These are phyloP conservation scores for Yamadazyma siamensis DNA, from an alignment of 1,139 yeast genomes.

Conservation along the genomic window DNA sequence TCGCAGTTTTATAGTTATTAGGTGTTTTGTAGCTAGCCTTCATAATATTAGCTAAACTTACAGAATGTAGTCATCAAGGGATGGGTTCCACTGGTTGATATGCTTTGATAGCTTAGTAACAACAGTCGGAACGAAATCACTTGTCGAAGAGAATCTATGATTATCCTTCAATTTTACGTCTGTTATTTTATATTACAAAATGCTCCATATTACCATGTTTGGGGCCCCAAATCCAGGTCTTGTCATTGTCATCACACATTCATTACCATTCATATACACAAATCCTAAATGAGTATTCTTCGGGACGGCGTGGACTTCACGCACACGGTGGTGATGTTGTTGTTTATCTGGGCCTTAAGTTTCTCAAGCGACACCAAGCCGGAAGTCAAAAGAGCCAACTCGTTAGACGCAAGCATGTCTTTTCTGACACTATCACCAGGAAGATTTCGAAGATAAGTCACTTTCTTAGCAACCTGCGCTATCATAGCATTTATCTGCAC, in stretches of 20 bases:
- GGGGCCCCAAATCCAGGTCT: conserved; percentile 14
- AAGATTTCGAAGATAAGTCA: conserved; percentile 13
- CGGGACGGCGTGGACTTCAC: conserved; percentile 1
- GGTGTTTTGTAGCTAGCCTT: no score
- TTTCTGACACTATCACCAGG: conserved; percentile 2
- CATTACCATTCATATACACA: not conserved
- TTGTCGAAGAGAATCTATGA: conserved; percentile 47
- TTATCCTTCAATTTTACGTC: conserved; percentile 52
- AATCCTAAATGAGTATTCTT: conserved; percentile 1
- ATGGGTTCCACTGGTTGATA: no score
- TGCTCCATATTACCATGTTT: conserved; percentile 25
- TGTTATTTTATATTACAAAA: conserved; percentile 38
- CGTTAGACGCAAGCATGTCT: conserved; percentile 21
- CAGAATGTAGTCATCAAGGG: no score
- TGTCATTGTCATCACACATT: not conserved
- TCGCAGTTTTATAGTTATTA: no score
- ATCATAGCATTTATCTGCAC: conserved; percentile 22
- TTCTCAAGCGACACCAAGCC: conserved; percentile 24
- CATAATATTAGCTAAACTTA: no score
- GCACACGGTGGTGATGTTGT: conserved; percentile 3
- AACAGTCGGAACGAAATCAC: no score
- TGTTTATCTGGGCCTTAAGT: conserved; percentile 19
- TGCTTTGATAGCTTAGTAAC: no score
- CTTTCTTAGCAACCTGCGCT: conserved; percentile 24
- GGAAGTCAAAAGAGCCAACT: conserved; percentile 28